Evolutionary conservation across 2,329 filamentous ascomycete genomes (phyloP), one percentile per base, ranked within the genome.

Genomic region (Aphanocladium album): DNA sequence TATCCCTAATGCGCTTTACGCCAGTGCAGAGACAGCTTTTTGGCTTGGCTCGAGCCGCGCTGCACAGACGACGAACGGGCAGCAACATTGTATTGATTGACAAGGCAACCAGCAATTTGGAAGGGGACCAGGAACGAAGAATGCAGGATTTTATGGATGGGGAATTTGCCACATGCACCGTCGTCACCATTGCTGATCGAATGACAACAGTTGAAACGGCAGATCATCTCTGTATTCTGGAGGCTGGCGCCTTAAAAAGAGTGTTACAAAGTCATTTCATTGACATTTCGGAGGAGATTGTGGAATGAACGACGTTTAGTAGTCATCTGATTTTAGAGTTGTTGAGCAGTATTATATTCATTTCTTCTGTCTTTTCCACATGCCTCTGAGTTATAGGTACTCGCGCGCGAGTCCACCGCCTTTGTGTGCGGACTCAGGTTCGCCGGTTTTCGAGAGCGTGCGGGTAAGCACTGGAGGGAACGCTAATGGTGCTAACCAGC

Each of bases 101-200:
- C 39, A 35, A 33, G 30, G 43, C 43, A 12, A 35, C 53, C 3
- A 56, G 39, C 17, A 30, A 43, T 3, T 53, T 62, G n/a, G 79
- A 81, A 61, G 79, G 79, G 72, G 73, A 74, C 53, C 63, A 57
- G 7, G 61, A 65, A 16, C 52, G 49, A 5, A 25, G 39, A 35
- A 61, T 65, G 60, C 16, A 39, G 7, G 19, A 23, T 14, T 35
- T 63, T 2, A 53, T 65, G 2, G 57, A 55, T 33, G 23, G 23
- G 2, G 61, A 61, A 16, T 65, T 65, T 23, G 54, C 30, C 9
- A 14, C 33, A 6, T 58, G 62, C 23, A 64, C 60, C 5, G 30
- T 65, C 14, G n/a, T 65, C 1, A 60, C 60, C 5, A 53, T 64
- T n/a, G 54, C 60, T 16, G 63, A 65, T n/a, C 57, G 62, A 7